phyloP scores from a whole-genome alignment of 1,284 basidiomycete species.

The Malassezia sympodialis region DNA sequence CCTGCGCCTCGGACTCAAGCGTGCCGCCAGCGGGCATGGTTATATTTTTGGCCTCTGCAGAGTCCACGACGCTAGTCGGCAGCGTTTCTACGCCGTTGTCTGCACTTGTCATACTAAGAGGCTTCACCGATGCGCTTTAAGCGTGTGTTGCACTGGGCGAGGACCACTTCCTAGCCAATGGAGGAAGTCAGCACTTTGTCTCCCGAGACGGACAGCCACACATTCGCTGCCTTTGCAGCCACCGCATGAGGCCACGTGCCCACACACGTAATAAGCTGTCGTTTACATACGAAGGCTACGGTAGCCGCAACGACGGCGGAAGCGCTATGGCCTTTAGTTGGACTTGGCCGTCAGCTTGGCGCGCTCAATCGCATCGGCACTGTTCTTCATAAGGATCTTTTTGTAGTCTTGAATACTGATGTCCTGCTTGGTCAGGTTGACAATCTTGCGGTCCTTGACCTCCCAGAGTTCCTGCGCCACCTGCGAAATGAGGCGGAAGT shows the following conservation, averaged over 20 bases:
- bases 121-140: background rate
- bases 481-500: slow-evolving; percentile 42
- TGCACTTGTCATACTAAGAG: slow-evolving; percentile 1
- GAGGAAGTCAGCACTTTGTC: slow-evolving; percentile 4
- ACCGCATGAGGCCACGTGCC: slow-evolving; percentile 1
- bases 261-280: background rate
- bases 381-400: slow-evolving; percentile 41
- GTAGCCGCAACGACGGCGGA: too few relatives aligned
- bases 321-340: background rate
- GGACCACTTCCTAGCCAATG: slow-evolving; percentile 9
- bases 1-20: background rate
- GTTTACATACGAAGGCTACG: background rate
- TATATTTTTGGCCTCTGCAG: background rate
- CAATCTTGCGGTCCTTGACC: slow-evolving; percentile 85
- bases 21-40: background rate
- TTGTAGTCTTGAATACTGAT: slow-evolving; percentile 46
- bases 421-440: slow-evolving; percentile 77
- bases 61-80: background rate
- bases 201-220: background rate
- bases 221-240: slow-evolving; percentile 1
- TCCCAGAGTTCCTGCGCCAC: slow-evolving; percentile 85
- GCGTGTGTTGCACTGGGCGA: background rate
- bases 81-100: background rate
- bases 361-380: slow-evolving; percentile 39
- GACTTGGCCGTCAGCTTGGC: slow-evolving; percentile 42